Percentiles rank a stretch among this genome's conserved stretches.
Evolutionary conservation across 805 yeast genomes (phyloP).

Genomic region (Teunomyces cretensis): DNA sequence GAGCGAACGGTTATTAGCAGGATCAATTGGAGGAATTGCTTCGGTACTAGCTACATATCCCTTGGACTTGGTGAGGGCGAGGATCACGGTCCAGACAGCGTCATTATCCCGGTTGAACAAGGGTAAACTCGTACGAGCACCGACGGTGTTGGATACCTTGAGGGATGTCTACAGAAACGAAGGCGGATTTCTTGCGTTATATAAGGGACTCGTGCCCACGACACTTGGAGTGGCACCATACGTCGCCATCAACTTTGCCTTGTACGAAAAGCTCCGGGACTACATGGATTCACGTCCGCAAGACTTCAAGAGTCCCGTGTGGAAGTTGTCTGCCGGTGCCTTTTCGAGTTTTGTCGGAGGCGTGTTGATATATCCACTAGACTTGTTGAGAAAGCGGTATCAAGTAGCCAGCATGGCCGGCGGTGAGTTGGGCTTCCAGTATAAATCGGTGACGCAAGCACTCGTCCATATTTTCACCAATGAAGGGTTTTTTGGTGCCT

Average conservation of each 20-base stretch:
- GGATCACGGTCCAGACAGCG: conserved; percentile 89
- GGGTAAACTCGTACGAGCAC: conserved; percentile 54
- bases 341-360: conserved; percentile 88
- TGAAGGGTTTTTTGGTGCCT: conserved; percentile 75
- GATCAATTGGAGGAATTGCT: conserved; percentile 76
- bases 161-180: conserved; percentile 63
- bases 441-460: conserved; percentile 76
- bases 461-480: conserved; percentile 60
- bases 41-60: conserved; percentile 89
- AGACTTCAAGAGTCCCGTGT: conserved; percentile 45
- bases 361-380: conserved; percentile 87
- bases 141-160: conserved; percentile 66
- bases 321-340: conserved; percentile 78
- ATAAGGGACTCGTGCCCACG: conserved; percentile 88
- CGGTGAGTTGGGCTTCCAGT: conserved; percentile 77
- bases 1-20: conserved; percentile 65
- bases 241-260: conserved; percentile 88
- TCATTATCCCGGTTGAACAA: conserved; percentile 46
- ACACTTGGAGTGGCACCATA: conserved; percentile 94
- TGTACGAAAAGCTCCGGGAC: conserved; percentile 80
- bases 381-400: conserved; percentile 81
- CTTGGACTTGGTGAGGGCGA: conserved; percentile 83
- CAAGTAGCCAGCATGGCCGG: conserved; percentile 86
- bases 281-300: conserved; percentile 34
- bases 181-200: conserved; percentile 79